Conservation (phyloP, 75 land plant species). For the Cunninghamia lanceolata region DNA sequence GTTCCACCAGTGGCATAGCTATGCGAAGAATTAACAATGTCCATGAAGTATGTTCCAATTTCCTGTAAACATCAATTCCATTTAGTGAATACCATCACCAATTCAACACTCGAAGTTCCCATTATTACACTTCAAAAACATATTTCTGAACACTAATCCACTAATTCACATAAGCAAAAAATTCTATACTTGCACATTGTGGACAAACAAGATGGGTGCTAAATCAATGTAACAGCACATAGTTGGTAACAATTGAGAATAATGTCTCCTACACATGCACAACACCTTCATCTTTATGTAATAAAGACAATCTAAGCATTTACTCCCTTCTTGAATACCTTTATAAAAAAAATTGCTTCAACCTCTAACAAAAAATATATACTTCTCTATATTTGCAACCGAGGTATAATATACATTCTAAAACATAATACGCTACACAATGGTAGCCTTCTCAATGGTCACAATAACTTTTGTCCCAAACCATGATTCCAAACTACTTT, state of each 20-base stretch:
- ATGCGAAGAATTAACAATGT: conserved; percentile 80
- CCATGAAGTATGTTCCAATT: conserved; percentile 76
- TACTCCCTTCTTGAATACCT: not conserved
- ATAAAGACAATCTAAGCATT: not conserved
- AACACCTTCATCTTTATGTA: not conserved
- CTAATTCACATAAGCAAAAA: not conserved
- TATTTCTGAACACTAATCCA: not conserved
- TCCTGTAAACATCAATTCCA: conserved; percentile 41
- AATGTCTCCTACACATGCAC: not conserved
- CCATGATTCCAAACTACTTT: not conserved
- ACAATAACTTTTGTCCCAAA: not conserved
- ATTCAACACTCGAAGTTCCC: not conserved
- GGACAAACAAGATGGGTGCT: not conserved
- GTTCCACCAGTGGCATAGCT: conserved; percentile 96
- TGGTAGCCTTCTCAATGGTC: not conserved
- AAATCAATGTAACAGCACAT: not conserved
- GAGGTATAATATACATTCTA: not conserved
- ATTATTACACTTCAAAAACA: not conserved
- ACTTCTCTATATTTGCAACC: not conserved
- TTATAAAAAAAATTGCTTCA: not conserved
- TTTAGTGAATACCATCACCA: not conserved
- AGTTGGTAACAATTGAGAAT: not conserved
- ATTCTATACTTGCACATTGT: not conserved
- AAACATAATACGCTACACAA: not conserved
- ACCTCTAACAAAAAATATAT: not conserved